phyloP scores from a whole-genome alignment of 225 moss, liverwort and hornwort genomes.

The Climacium dendroides region DNA sequence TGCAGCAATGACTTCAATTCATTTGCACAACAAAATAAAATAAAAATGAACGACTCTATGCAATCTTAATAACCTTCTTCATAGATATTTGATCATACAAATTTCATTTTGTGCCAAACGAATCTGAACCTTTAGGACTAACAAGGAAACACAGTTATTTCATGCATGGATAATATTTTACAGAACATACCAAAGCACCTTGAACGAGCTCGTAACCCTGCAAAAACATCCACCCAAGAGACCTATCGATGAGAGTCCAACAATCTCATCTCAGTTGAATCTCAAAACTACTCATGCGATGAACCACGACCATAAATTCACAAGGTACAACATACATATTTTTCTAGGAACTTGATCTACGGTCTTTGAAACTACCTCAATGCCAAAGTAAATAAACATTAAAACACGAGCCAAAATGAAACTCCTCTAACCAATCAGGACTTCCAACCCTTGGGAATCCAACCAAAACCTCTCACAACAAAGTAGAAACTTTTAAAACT shows the following conservation, averaged over 20 bases:
- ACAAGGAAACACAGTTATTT: not conserved
- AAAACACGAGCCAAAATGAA: not conserved
- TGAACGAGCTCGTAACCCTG: constrained; percentile 60
- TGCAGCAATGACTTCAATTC: not conserved
- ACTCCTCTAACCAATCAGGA: not conserved
- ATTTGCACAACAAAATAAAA: not conserved
- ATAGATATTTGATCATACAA: not conserved
- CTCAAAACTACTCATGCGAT: not conserved
- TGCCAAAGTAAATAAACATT: not conserved
- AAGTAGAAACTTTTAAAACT: too few species aligned
- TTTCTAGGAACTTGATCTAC: not conserved
- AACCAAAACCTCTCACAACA: not conserved
- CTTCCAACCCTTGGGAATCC: not conserved
- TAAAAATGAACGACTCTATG: not conserved
- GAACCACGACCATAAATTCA: not conserved
- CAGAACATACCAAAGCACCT: constrained; percentile 47
- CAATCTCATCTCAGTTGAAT: not conserved
- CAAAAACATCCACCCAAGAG: constrained; percentile 1
- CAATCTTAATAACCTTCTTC: not conserved
- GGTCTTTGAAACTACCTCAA: not conserved
- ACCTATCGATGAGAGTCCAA: not conserved
- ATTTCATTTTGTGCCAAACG: not conserved
- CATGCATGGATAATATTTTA: not conserved
- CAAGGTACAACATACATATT: not conserved
- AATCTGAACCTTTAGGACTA: not conserved